These are phyloP conservation scores for Tetradesmus lagerheimii DNA, from an alignment of 139 green algal species.

Conservation along the genomic window DNA sequence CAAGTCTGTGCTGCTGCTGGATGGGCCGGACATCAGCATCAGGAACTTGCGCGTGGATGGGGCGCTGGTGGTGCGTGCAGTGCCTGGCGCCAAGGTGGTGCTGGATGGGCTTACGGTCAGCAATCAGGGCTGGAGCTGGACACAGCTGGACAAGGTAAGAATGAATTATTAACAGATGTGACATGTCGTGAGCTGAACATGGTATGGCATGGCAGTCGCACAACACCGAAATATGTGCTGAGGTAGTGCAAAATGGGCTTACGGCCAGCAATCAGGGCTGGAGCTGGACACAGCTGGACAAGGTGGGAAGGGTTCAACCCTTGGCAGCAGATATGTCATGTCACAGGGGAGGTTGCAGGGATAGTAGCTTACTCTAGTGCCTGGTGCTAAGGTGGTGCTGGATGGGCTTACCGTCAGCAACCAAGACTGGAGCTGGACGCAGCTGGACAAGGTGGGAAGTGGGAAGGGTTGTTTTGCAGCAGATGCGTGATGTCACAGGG, in stretches of 20 bases:
- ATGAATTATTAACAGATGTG: no score
- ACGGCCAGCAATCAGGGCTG: conserved; percentile 88
- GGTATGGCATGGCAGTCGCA: background rate
- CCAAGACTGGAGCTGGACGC: conserved; percentile 81
- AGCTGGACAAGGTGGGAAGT: conserved; percentile 56
- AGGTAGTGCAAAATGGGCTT: conserved; percentile 52
- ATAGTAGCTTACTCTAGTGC: no score
- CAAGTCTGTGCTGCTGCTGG: conserved; percentile 77
- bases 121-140: conserved; percentile 90
- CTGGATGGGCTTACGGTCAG: conserved; percentile 72
- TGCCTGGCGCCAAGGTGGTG: conserved; percentile 63
- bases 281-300: conserved; percentile 77
- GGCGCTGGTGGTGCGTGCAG: conserved; percentile 79
- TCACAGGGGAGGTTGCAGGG: no score
- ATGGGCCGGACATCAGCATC: conserved; percentile 73
- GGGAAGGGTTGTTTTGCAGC: no score
- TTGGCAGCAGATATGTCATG: no score
- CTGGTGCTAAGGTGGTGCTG: conserved; percentile 66
- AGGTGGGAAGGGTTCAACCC: no score
- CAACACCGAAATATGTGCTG: background rate
- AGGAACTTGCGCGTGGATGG: conserved; percentile 79
- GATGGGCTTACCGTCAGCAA: conserved; percentile 81
- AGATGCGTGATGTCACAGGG: no score
- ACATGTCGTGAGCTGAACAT: no score
- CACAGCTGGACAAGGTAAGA: conserved; percentile 60